Conservation (phyloP, 2,329 filamentous ascomycete species). For the Botrytis deweyae region DNA sequence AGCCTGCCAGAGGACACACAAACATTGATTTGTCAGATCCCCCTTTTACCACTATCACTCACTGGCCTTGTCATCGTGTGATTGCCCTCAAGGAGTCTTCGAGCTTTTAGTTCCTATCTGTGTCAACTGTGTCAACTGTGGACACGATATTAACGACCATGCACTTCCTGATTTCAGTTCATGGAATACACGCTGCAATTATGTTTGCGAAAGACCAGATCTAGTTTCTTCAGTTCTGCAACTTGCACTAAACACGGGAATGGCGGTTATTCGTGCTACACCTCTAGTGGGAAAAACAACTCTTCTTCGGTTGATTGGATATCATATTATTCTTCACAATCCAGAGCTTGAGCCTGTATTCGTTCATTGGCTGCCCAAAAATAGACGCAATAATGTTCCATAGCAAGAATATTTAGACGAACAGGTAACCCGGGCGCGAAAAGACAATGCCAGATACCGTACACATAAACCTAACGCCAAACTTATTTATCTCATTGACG, state of each 20-base stretch:
- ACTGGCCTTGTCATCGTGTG: conserved; percentile 11
- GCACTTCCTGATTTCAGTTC: background rate
- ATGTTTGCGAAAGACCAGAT: background rate
- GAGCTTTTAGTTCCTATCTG: background rate
- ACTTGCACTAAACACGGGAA: background rate
- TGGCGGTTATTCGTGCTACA: conserved; percentile 6
- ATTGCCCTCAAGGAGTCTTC: conserved; percentile 8
- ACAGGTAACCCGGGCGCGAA: background rate
- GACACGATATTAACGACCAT: background rate
- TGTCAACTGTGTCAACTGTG: background rate
- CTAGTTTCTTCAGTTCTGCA: background rate
- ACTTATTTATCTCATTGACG: background rate
- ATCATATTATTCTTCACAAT: background rate
- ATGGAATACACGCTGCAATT: background rate
- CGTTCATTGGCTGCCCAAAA: background rate
- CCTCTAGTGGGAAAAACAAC: conserved; percentile 2
- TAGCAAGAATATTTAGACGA: background rate
- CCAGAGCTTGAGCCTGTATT: background rate
- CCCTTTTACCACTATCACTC: background rate
- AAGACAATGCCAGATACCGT: background rate
- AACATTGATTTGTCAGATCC: background rate
- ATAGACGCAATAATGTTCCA: background rate
- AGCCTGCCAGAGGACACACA: background rate
- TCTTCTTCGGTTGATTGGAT: background rate
- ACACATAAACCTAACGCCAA: background rate